Conservation (phyloP, 345 rosid species). For the Acer yangbiense region DNA sequence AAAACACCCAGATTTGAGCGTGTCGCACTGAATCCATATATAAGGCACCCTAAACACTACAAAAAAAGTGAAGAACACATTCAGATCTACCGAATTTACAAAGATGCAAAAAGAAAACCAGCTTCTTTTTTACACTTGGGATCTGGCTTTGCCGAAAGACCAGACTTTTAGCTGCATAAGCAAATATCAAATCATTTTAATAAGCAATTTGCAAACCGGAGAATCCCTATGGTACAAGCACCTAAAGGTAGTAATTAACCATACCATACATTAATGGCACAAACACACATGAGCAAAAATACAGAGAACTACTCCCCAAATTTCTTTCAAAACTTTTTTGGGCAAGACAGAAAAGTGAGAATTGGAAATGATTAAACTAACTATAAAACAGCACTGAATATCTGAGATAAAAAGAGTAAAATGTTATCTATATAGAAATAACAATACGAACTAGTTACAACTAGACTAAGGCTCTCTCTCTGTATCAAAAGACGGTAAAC, state of each 20-base stretch:
- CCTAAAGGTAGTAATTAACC: too few species aligned
- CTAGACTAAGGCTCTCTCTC: not conserved
- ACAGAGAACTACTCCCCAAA: not conserved
- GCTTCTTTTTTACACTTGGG: not conserved
- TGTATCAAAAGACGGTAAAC: slow-evolving; percentile 9
- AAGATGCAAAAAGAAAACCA: too few species aligned
- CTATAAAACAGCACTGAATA: too few species aligned
- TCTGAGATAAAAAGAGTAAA: too few species aligned
- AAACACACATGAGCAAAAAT: not conserved
- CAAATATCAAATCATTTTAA: too few species aligned
- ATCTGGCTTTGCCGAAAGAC: not conserved
- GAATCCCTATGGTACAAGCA: too few species aligned
- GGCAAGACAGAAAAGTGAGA: not conserved
- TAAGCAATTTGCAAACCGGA: too few species aligned
- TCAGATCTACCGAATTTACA: not conserved
- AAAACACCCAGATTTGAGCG: too few species aligned
- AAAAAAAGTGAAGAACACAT: too few species aligned
- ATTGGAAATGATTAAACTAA: too few species aligned
- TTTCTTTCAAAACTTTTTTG: not conserved
- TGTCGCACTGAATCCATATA: not conserved
- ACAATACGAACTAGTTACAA: slow-evolving; percentile 18
- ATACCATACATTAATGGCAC: too few species aligned
- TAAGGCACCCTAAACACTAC: not conserved
- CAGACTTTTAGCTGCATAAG: not conserved
- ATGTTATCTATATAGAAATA: not conserved